Evolutionary conservation across 371 early-diverging fungal species (phyloP).

Genomic region (Mortierella sp.): DNA sequence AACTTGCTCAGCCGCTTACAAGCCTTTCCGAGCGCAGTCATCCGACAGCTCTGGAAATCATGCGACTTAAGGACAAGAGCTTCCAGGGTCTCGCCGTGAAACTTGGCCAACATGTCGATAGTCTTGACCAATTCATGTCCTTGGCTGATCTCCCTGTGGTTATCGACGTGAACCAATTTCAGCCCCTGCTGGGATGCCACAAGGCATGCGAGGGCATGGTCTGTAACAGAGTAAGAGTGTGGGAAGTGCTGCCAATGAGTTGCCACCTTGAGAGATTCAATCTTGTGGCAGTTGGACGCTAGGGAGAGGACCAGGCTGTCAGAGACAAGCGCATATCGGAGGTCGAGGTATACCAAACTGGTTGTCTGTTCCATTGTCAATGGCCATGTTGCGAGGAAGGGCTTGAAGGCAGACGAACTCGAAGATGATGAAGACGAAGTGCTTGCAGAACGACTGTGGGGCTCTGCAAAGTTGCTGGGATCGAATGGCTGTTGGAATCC

Average conservation of each 20-base stretch:
- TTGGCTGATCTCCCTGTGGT: slow-evolving; percentile 54
- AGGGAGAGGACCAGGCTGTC: slow-evolving; percentile 36
- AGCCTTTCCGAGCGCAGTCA: slow-evolving; percentile 35
- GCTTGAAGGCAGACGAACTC: slow-evolving; percentile 17
- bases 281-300: slow-evolving; percentile 36
- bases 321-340: slow-evolving; percentile 44
- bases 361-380: slow-evolving; percentile 47
- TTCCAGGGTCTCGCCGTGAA: slow-evolving; percentile 42
- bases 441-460: slow-evolving; percentile 14
- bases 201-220: slow-evolving; percentile 38
- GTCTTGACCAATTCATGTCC: slow-evolving; percentile 45
- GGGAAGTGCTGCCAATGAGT: slow-evolving; percentile 52
- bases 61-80: slow-evolving; percentile 50
- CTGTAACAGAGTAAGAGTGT: slow-evolving; percentile 51
- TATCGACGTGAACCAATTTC: slow-evolving; percentile 47
- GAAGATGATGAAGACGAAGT: slow-evolving; percentile 23
- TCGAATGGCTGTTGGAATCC: slow-evolving; percentile 29
- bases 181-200: slow-evolving; percentile 34
- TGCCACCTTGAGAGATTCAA: slow-evolving; percentile 47
- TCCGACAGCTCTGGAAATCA: slow-evolving; percentile 53
- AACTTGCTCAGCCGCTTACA: slow-evolving; percentile 41
- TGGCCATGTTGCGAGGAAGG: slow-evolving; percentile 42
- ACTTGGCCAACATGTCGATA: slow-evolving; percentile 24
- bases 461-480: slow-evolving; percentile 13
- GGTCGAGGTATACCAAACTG: slow-evolving; percentile 47